Evolutionary conservation across 768 basidiomycete genomes (phyloP).

Genomic region (Tulasnella sp.): DNA sequence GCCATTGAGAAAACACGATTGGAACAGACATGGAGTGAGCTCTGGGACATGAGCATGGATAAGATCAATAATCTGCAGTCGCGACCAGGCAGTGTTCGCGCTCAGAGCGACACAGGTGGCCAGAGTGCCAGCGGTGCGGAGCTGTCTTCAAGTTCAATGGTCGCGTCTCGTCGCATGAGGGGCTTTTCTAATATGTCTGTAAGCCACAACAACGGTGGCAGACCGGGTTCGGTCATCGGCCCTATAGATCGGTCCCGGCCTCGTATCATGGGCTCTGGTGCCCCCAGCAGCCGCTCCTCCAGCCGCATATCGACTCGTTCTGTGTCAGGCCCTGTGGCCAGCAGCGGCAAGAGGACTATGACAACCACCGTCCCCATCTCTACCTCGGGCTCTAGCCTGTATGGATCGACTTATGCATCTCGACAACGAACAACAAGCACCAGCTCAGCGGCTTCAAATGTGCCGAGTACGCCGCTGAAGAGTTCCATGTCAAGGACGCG

Average conservation of each 20-base stretch:
- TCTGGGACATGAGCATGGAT: constrained; percentile 72
- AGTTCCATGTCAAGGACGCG: background rate
- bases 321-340: constrained; percentile 50
- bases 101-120: constrained; percentile 4
- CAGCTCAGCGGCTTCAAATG: constrained; percentile 28
- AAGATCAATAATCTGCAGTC: constrained; percentile 29
- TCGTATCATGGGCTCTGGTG: background rate
- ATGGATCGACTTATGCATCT: constrained; percentile 66
- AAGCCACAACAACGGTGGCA: too few species aligned
- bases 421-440: constrained; percentile 69
- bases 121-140: background rate
- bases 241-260: background rate
- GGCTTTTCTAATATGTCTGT: background rate
- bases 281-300: constrained; percentile 34
- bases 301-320: constrained; percentile 45
- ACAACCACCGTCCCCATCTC: constrained; percentile 19
- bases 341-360: background rate
- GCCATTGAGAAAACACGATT: constrained; percentile 51
- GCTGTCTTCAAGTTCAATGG: too few species aligned
- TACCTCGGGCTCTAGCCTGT: constrained; percentile 32
- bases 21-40: constrained; percentile 67
- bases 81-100: background rate
- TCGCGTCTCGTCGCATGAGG: background rate
- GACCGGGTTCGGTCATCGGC: background rate
- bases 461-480: constrained; percentile 21